phyloP scores from a whole-genome alignment of 1,284 basidiomycete genomes.

The Boletus hoseneyae region DNA sequence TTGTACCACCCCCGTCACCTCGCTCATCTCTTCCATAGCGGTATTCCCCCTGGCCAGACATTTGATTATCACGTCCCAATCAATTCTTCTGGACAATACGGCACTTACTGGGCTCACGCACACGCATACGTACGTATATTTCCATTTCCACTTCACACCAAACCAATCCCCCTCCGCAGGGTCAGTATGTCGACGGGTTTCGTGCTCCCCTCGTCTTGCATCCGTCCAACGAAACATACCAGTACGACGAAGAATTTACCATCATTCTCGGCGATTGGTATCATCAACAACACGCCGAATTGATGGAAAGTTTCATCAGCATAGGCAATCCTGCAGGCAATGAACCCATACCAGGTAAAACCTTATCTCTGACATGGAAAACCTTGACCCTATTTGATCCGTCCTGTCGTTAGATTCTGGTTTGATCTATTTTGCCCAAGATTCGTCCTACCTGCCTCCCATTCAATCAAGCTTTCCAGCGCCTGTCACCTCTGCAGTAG shows the following conservation, averaged over 20 bases:
- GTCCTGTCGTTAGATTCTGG: constrained; percentile 56
- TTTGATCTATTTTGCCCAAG: constrained; percentile 82
- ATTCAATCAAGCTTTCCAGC: constrained; percentile 46
- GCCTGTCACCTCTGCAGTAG: constrained; percentile 53
- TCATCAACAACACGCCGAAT: constrained; percentile 65
- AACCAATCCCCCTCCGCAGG: constrained; percentile 36
- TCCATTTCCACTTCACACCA: no score
- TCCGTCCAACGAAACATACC: constrained; percentile 54
- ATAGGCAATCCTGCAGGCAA: constrained; percentile 77
- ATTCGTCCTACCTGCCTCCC: constrained; percentile 66
- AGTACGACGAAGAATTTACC: constrained; percentile 92
- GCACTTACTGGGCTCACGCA: constrained; percentile 89
- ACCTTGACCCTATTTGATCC: not conserved
- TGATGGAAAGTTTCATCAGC: constrained; percentile 73
- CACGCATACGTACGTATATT: constrained; percentile 49
- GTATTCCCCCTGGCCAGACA: constrained; percentile 74
- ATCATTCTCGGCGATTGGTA: constrained; percentile 86
- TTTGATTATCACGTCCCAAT: constrained; percentile 85
- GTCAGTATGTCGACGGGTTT: constrained; percentile 87
- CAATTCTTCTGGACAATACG: constrained; percentile 66
- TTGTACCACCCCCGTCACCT: not conserved
- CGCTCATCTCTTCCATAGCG: constrained; percentile 42
- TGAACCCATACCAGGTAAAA: constrained; percentile 79
- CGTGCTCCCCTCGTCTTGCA: constrained; percentile 79
- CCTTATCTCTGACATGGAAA: not conserved